Evolutionary conservation across 2,329 filamentous ascomycete species (phyloP).

Genomic region (Cytospora chrysosperma): DNA sequence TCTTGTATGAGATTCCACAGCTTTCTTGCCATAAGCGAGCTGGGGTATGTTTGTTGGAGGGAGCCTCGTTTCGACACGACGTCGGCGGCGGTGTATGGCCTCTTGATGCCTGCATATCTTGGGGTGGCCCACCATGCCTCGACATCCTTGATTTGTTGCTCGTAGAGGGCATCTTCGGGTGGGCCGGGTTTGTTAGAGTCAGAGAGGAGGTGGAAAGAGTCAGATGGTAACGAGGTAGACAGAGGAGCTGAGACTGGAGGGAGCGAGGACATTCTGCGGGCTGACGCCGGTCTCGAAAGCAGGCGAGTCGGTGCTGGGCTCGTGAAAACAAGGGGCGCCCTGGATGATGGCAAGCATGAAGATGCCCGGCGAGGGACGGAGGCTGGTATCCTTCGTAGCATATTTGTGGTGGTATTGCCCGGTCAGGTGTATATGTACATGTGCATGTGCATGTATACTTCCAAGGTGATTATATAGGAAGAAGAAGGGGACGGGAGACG

Average conservation of each 20-base stretch:
- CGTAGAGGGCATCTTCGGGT: slow-evolving; percentile 82
- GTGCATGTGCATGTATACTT: too few species aligned
- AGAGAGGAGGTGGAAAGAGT: slow-evolving; percentile 82
- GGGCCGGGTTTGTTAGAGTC: slow-evolving; percentile 74
- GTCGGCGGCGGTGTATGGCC: slow-evolving; percentile 86
- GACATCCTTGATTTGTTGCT: slow-evolving; percentile 80
- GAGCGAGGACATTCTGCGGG: slow-evolving; percentile 49
- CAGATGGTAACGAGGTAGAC: slow-evolving; percentile 61
- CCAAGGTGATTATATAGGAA: neutral
- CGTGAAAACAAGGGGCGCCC: neutral
- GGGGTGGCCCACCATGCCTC: slow-evolving; percentile 87
- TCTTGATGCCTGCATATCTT: slow-evolving; percentile 83
- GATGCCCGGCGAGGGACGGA: slow-evolving; percentile 1
- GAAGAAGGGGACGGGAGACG: neutral
- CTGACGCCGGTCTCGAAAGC: slow-evolving; percentile 40
- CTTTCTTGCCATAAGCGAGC: slow-evolving; percentile 92
- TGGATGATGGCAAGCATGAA: neutral
- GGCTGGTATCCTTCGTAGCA: slow-evolving; percentile 22
- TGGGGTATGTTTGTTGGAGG: slow-evolving; percentile 83
- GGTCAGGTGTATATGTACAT: neutral
- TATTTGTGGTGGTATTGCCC: slow-evolving; percentile 3
- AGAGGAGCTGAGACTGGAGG: slow-evolving; percentile 60
- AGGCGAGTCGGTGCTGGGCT: slow-evolving; percentile 24
- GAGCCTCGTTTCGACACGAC: slow-evolving; percentile 92
- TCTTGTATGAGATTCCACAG: slow-evolving; percentile 86